Percentiles rank a stretch among this genome's conserved stretches.
phyloP scores from a whole-genome alignment of 371 early-diverging fungal species.

The Actinomortierella ambigua region DNA sequence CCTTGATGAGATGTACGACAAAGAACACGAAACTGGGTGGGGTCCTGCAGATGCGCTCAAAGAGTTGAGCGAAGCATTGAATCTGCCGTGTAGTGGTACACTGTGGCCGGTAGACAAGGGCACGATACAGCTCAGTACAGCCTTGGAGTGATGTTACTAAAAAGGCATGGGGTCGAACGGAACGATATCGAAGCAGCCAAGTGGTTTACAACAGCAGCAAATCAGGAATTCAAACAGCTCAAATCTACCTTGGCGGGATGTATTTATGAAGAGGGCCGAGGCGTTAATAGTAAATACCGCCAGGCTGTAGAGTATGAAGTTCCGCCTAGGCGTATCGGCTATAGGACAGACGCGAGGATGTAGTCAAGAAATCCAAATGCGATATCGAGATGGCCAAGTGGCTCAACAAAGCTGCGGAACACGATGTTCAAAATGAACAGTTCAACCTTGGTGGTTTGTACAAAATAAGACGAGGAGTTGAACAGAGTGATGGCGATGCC shows the following conservation, averaged over 20 bases:
- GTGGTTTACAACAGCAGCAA: slow-evolving; percentile 77
- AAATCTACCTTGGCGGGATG: slow-evolving; percentile 81
- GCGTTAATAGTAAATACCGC: too few relatives aligned
- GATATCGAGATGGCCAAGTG: slow-evolving; percentile 69
- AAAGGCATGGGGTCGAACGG: slow-evolving; percentile 82
- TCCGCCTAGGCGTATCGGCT: too few relatives aligned
- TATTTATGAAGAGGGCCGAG: slow-evolving; percentile 84
- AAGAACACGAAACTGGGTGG: slow-evolving; percentile 77
- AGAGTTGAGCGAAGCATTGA: slow-evolving; percentile 65
- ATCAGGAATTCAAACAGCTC: slow-evolving; percentile 73
- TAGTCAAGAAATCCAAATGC: too few relatives aligned
- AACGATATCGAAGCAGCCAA: slow-evolving; percentile 75
- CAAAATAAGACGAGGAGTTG: slow-evolving; percentile 85
- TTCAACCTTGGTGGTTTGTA: slow-evolving; percentile 90
- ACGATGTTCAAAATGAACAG: slow-evolving; percentile 77
- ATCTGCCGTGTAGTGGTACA: slow-evolving; percentile 74
- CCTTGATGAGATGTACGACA: slow-evolving; percentile 82
- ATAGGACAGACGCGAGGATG: too few relatives aligned
- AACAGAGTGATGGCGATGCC: slow-evolving; percentile 65
- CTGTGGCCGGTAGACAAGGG: slow-evolving; percentile 66
- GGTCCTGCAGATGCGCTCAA: slow-evolving; percentile 64
- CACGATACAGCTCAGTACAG: slow-evolving; percentile 80
- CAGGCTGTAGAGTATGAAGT: too few relatives aligned
- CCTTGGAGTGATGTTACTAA: slow-evolving; percentile 82
- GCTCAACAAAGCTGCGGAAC: slow-evolving; percentile 75